Evolutionary conservation across 2,329 filamentous ascomycete species (phyloP), one percentile per base, ranked within the genome.

Genomic region (Geosmithia flava): DNA sequence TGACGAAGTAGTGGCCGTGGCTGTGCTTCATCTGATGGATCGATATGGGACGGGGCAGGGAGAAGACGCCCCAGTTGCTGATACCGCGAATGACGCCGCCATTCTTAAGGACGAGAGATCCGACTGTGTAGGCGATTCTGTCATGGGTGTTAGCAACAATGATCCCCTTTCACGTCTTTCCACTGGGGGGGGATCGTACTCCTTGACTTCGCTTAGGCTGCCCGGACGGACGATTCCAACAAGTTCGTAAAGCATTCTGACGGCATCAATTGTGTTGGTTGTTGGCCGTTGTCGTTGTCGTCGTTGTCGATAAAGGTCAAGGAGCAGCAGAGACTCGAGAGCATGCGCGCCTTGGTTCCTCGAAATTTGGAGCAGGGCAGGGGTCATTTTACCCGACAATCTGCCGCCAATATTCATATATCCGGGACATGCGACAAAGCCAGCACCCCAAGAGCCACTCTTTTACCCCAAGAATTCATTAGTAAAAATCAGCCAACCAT

Each of bases 171-270:
- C 6, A 8, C 13, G 20, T 29, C 13, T 15, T 3, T 19, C 15
- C 6, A 23, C 7, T 44, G 3, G 48, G 43, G 45, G 48, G 46
- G 41, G 42, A 56, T 71, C 77, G 57, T 81, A 96, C 89, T 97
- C 91, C 80, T 91, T 94, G 60, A 96, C 90, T 76, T 97, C 91
- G 63, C 76, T 72, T 63, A 96, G 71, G 69, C 81, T 91, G 75
- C 87, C 87, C 56, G 89, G 87, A 62, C 93, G 91, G 71, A 95
- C 93, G 70, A 96, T 84, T 66, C 87, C 93, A 68, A 98, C 93
- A 62, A 97, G 74, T 73, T 98, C 93, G 75, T 98, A 98, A 70
- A 98, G 74, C 93, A 98, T 96, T 55, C 65, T 75, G 62, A 56
- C 53, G 58, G 56, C 57, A 57, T 27, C 23, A 27, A 27, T 27